Evolutionary conservation across 2,329 filamentous ascomycete species (phyloP).

Genomic region (Fusarium chlamydosporum): DNA sequence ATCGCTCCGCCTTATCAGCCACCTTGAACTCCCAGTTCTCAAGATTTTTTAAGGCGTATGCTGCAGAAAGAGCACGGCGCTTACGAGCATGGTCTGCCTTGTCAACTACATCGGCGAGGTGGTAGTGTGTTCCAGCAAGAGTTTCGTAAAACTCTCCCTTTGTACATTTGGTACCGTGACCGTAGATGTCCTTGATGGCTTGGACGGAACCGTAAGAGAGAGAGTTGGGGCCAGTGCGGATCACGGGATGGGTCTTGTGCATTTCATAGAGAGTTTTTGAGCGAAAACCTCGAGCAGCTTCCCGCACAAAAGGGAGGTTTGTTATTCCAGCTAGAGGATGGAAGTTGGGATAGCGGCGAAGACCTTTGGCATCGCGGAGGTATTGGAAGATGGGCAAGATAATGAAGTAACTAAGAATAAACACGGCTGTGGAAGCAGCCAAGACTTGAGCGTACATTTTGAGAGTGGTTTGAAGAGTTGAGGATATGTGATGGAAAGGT

Average conservation of each 20-base stretch:
- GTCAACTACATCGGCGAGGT: constrained; percentile 67
- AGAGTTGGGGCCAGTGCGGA: constrained; percentile 50
- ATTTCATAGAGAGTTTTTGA: constrained; percentile 62
- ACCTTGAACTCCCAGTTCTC: constrained; percentile 69
- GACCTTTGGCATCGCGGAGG: constrained; percentile 57
- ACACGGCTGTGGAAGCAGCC: constrained; percentile 16
- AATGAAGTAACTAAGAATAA: constrained; percentile 36
- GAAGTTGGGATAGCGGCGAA: constrained; percentile 45
- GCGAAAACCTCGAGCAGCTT: constrained; percentile 56
- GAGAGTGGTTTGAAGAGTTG: not conserved
- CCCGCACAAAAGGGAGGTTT: constrained; percentile 41
- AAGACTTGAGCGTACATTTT: constrained; percentile 44
- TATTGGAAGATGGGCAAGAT: constrained; percentile 38
- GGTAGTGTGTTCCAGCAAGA: constrained; percentile 63
- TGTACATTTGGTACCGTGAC: constrained; percentile 63
- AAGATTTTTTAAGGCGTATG: constrained; percentile 68
- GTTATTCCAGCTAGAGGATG: constrained; percentile 44
- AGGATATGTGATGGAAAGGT: not conserved
- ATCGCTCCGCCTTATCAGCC: constrained; percentile 63
- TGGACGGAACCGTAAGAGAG: constrained; percentile 46
- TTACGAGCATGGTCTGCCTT: constrained; percentile 66
- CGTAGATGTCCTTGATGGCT: constrained; percentile 56
- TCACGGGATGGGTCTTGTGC: constrained; percentile 59
- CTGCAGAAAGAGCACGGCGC: constrained; percentile 64
- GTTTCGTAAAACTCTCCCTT: constrained; percentile 65